Base-by-base conservation (phyloP, 305 asterid species). In the Nicotiana rustica region DNA sequence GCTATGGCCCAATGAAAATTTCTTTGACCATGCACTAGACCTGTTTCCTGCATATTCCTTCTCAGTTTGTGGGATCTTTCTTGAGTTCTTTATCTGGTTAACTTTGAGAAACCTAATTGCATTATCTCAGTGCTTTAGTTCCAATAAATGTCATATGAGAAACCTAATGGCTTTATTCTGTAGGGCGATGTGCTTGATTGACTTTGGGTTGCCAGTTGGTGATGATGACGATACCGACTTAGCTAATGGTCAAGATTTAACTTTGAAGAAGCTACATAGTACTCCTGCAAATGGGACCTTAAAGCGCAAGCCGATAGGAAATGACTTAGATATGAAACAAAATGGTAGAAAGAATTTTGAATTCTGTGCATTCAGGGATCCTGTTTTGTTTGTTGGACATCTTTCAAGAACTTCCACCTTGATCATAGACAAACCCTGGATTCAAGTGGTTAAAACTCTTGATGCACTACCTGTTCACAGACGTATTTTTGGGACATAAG, bases 391-490 rank as follows among this genome's bases (percentile, higher is more conserved):
- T 79, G 93, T 93, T 36, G 97, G 95, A 52, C 97, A 97, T 88
- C 93, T 97, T 21, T 92, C 99, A 6, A 90, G 86, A 88, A 91
- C 89, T 76, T 91, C 99, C 10, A 86, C 95, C 44, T 88, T 95
- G 97, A 91, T 95, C 91, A 89, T 97, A 83, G 98, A 95, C 88
- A 95, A 93, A 81, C 97, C 97, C 49, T 95, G 99, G 99, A 83
- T 80, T 87, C 87, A 88, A 86, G 99, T 93, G 52, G 92, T 92
- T 79, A 87, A 87, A 86, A 71, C 90, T 71, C 92, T 97, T 25
- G 98, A 92, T 78, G 59, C 93, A 62, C 88, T 80, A 81, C 99
- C 99, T 70, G 92, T 97, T 88, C 98, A 97, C 89, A 95, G 93
- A 91, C 97, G 93, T 86, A 91, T 95, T 56, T 97, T 64, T 78